Evolutionary conservation across 176 grass and related monocot species (phyloP).

Genomic region (Stipa capillata): DNA sequence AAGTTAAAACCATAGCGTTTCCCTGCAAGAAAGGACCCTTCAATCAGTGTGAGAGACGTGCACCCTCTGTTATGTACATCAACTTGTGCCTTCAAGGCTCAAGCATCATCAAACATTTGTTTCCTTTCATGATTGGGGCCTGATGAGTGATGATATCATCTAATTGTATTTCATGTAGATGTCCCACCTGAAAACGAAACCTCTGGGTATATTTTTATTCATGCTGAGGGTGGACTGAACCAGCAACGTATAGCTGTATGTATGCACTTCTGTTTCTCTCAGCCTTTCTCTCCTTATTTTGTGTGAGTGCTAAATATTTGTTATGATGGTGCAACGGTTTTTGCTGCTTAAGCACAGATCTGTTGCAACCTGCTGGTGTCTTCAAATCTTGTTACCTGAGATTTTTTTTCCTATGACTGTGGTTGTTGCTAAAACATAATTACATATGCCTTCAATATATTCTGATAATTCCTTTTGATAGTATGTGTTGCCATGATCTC

Average conservation of each 20-base stretch:
- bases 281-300: not conserved
- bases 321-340: not conserved
- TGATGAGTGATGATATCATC: not conserved
- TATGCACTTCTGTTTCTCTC: constrained; percentile 29
- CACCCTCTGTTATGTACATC: not conserved
- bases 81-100: not conserved
- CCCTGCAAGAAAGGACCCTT: not conserved
- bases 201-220: constrained; percentile 88
- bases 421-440: not conserved
- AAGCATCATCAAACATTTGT: not conserved
- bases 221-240: constrained; percentile 79
- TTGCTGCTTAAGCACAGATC: not conserved
- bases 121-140: not conserved
- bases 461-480: not conserved
- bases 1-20: not conserved
- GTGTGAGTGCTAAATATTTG: not conserved
- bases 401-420: not conserved
- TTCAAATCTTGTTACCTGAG: not conserved
- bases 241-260: constrained; percentile 76
- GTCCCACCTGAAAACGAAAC: constrained; percentile 56
- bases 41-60: not conserved
- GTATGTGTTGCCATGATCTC: not conserved
- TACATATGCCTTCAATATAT: not conserved
- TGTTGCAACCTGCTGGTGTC: not conserved
- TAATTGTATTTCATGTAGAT: constrained; percentile 38